Percentiles rank a stretch among this genome's conserved stretches.
phyloP scores from a whole-genome alignment of 176 grass and related monocot species.

The Avena eriantha region DNA sequence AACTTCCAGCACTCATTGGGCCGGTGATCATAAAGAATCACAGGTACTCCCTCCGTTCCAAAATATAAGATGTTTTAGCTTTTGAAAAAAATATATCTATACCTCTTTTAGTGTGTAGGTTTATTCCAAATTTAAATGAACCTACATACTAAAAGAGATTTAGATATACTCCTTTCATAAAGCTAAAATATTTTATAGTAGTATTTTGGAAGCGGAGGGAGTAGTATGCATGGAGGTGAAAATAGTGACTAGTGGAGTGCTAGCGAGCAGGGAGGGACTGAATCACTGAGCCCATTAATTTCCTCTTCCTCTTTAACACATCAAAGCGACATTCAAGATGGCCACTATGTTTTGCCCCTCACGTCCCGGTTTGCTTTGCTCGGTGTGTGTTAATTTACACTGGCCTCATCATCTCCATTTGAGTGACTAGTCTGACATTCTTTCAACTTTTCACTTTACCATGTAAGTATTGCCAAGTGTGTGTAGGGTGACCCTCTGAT shows the following conservation, averaged over 20 bases:
- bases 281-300: neutral
- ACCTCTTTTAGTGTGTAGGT: too few relatives aligned
- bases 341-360: conserved; percentile 20
- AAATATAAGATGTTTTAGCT: too few relatives aligned
- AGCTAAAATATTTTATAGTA: too few relatives aligned
- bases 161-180: too few relatives aligned
- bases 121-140: too few relatives aligned
- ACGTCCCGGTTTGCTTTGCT: neutral
- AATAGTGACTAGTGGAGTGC: neutral
- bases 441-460: neutral
- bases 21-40: neutral
- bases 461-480: neutral
- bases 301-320: neutral
- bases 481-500: neutral
- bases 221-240: neutral
- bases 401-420: neutral
- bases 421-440: neutral
- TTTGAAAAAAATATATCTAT: too few relatives aligned
- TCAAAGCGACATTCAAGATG: neutral
- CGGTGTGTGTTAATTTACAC: neutral
- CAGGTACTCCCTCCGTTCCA: too few relatives aligned
- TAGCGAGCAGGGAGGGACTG: neutral
- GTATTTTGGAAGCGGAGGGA: too few relatives aligned
- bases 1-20: neutral
- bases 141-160: too few relatives aligned